phyloP scores from a whole-genome alignment of 257 asterid species.

The Capsicum pubescens region DNA sequence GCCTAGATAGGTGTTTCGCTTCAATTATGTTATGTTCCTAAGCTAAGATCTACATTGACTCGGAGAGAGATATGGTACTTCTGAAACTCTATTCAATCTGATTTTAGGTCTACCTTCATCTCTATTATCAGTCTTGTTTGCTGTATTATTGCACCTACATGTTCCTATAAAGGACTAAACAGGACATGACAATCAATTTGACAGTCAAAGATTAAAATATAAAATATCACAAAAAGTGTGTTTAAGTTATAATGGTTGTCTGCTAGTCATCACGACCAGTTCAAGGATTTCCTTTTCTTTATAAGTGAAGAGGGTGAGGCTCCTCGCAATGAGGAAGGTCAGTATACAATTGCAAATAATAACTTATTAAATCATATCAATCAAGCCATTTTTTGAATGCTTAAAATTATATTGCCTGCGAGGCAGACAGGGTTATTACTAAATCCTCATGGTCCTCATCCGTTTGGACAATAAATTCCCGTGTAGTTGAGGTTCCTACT shows the following conservation, averaged over 20 bases:
- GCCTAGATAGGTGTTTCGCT: background rate
- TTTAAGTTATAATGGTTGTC: background rate
- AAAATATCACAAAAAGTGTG: background rate
- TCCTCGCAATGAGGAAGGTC: background rate
- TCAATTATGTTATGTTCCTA: background rate
- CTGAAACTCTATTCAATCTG: background rate
- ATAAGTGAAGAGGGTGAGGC: background rate
- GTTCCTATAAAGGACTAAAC: background rate
- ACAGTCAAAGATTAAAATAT: background rate
- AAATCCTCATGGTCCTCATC: background rate
- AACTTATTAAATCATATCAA: background rate
- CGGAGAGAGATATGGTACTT: background rate
- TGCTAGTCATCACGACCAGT: background rate
- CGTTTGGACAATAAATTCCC: background rate
- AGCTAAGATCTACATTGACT: background rate
- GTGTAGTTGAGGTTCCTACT: background rate
- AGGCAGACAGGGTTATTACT: background rate
- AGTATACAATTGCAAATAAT: background rate
- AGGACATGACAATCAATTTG: background rate
- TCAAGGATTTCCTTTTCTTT: background rate
- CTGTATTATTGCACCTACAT: background rate
- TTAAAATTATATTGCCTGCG: background rate
- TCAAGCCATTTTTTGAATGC: conserved; percentile 15
- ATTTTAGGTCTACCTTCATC: conserved; percentile 5
- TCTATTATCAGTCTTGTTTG: background rate